Base-by-base conservation (phyloP, 1,139 yeast species). In the Pneumocystis canis region DNA sequence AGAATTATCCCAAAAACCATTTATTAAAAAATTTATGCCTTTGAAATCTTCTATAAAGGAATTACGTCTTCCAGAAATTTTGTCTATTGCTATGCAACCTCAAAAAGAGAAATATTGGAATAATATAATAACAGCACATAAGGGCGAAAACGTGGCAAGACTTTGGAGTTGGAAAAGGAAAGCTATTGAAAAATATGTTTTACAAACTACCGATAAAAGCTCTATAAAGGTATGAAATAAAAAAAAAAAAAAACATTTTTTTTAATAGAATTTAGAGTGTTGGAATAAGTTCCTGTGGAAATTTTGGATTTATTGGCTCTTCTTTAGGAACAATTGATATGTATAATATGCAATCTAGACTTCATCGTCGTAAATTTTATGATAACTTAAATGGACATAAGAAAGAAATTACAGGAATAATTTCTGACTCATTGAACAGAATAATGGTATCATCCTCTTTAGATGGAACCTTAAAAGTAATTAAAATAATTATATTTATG, bases 61-160 rank as follows among this genome's bases (percentile, higher is more conserved):
- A 62, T 41, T 63, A 63, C 88, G 87, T 70, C 84, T 88, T 70
- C 86, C 96, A 1, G 95, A 89, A 68, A 84, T 90, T 65, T 77
- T 82, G 2, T 78, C 82, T 57, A 78, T 92, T 67, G 84, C 95
- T 1, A 84, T 87, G 67, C 87, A 87, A 66, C 83, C 82, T 65
- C 82, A 88, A 37, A 82, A 95, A 71, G 85, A 84, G 70, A 92
- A 92, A 39, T 94, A 92, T 64, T 94, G 98, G 98, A 98, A 89
- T 71, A 89, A 89, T 70, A 79, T 94, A 62, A 72, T 94, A n/a
- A 89, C 98, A 39, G 94, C 89, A 0, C 98, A 94, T 73, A 85
- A 85, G 70, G 89, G 85, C 66, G 92, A 87, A 69, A 74, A 79
- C 0, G 85, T 83, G 75, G 98, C 97, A 0, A 82, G 96, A 70